Base-by-base conservation (phyloP, 805 yeast species). In the Monosporozyma yasuniensis region DNA sequence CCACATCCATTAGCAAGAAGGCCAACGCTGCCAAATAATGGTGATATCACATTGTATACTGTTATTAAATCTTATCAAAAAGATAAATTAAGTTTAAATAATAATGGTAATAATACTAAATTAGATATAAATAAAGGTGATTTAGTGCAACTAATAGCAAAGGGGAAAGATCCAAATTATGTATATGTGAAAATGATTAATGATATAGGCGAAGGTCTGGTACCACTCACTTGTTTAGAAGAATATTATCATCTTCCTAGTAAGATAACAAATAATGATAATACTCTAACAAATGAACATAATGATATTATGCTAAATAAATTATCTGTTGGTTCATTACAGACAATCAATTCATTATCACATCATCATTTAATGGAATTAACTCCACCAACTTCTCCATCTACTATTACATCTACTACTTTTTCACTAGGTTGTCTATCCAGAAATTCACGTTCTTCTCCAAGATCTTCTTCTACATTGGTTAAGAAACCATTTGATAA, bases 371-470 rank as follows among this genome's bases (percentile, higher is more conserved):
- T 50, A 4, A 34, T 50, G 50, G 50, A 48, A 11, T 35, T 53
- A n/a, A 51, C 57, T 3, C 61, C 61, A 7, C 58, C 59, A 27
- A 54, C 59, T 1, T 56, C 61, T 3, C 61, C 61, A 18, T 56
- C 57, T 2, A 54, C 61, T 10, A 41, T 57, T 3, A 39, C 47
- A 7, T 57, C 61, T 11, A 47, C 34, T 9, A 48, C 48, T 11
- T 56, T 56, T 32, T 51, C 56, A 9, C 39, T 47, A 5, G 56
- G 53, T 3, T 51, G 55, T 18, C 28, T 47, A n/a, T 51, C 52
- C 8, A 50, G 59, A 42, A 35, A 32, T 30, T 28, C 46, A 3
- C 37, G 27, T 16, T 19, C 46, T 16, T 43, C 46, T 12, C 23
- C 35, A 19, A 18, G 27, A 42, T 18, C 46, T 7, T 43, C 46